phyloP scores from a whole-genome alignment of 345 rosid species.

The Eucalyptus lansdowneana region DNA sequence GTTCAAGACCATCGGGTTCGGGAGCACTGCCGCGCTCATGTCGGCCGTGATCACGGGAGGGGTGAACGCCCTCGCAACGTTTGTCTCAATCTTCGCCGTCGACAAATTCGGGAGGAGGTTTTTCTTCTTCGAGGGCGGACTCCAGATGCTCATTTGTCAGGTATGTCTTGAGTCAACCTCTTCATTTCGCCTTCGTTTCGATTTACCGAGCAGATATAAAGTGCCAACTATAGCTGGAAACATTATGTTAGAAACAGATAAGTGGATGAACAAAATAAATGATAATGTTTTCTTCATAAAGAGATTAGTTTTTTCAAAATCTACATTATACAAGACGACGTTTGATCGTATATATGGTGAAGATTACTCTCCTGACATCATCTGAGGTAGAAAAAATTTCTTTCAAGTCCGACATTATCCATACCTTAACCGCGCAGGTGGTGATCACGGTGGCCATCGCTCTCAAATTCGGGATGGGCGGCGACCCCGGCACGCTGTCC shows the following conservation, averaged over 20 bases:
- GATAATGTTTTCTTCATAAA: no score
- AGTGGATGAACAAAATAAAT: no score
- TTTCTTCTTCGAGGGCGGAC: conserved; percentile 16
- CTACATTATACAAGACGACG: no score
- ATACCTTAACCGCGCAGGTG: neutral
- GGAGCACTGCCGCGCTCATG: conserved; percentile 9
- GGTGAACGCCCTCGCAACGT: conserved; percentile 3
- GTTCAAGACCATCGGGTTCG: conserved; percentile 17
- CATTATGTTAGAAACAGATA: no score
- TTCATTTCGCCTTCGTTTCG: neutral
- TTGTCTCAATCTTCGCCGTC: conserved; percentile 2
- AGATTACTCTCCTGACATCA: no score
- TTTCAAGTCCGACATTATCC: neutral
- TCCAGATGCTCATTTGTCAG: conserved; percentile 17
- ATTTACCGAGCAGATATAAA: no score
- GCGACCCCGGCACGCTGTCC: conserved; percentile 19
- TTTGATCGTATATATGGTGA: no score
- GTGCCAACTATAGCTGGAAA: no score
- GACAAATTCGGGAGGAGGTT: conserved; percentile 21
- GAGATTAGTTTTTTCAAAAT: no score
- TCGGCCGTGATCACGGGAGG: conserved; percentile 12
- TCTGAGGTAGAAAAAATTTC: no score
- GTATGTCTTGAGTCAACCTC: neutral
- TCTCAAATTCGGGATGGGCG: conserved; percentile 34
- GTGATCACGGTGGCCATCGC: conserved; percentile 26